Evolutionary conservation across 2,329 filamentous ascomycete genomes (phyloP), one percentile per base, ranked within the genome.

Genomic region (Nothopassalora personata): DNA sequence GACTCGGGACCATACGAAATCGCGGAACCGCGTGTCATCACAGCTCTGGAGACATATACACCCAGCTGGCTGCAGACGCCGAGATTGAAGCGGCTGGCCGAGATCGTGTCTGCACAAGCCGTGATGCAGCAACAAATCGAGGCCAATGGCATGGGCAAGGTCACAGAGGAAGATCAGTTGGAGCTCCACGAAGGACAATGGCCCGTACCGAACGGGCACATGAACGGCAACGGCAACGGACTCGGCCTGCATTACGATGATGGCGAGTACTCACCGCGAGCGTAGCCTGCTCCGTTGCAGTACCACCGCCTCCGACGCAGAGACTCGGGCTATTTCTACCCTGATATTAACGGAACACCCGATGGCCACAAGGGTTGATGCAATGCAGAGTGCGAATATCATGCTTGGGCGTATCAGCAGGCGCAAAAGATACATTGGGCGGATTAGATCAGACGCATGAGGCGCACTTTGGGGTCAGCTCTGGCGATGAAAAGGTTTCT

Each of bases 1-100:
- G 94, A 99, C 77, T 96, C 91, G 68, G 94, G 94, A 27, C 94
- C 93, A 28, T 99, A 99, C 72, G 94, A 97, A 76, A 99, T 99
- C 74, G 94, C 94, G 13, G 94, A 99, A 76, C 94, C 94, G 30
- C 85, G 94, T 72, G 90, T 91, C 56, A 99, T 99, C 71, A 97
- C 92, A 3, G 94, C 94, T 55, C 79, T 99, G 66, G 94, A 99
- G 79, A 99, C 94, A 13, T 99, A 99, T 74, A 97, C 94, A 53
- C 94, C 94, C 64, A 96, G 92, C 67, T 99, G 93, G 93, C 85
- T 97, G 53, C 92, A 97, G 89, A 97, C 92, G 60, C 93, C 93
- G 51, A 86, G 93, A 62, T 78, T 99, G 63, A 97, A 97, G 81
- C 88, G 94, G 61, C 82, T 99, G 56, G 94, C 94, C n/a, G 94